A percentile compares a stretch with the other conserved stretches of the same genome.
phyloP scores from a whole-genome alignment of 1,284 basidiomycete genomes.

The Cutaneotrichosporon cyanovorans region DNA sequence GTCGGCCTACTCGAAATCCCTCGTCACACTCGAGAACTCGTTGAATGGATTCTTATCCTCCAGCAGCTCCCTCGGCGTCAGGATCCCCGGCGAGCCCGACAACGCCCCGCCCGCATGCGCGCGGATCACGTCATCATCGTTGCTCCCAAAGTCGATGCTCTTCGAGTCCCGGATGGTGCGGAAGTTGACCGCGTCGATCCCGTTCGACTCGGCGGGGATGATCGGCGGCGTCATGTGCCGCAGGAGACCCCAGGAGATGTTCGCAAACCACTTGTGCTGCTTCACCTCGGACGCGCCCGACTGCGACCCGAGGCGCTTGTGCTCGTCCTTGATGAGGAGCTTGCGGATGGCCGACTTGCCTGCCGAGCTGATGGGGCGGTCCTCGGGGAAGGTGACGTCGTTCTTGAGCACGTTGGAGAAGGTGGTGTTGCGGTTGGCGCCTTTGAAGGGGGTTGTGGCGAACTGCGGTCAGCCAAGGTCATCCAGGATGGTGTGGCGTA shows the following conservation, averaged over 20 bases:
- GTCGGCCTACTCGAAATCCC: slow-evolving; percentile 49
- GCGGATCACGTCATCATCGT: slow-evolving; percentile 37
- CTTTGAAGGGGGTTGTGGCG: slow-evolving; percentile 98
- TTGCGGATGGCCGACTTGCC: slow-evolving; percentile 83
- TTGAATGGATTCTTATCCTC: slow-evolving; percentile 60
- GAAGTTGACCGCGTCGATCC: slow-evolving; percentile 82
- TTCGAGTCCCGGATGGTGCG: slow-evolving; percentile 80
- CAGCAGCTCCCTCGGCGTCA: slow-evolving; percentile 44
- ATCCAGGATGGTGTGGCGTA: too few species aligned
- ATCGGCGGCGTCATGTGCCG: slow-evolving; percentile 92
- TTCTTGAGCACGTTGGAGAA: slow-evolving; percentile 90
- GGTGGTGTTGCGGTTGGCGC: slow-evolving; percentile 84
- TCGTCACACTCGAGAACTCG: slow-evolving; percentile 77
- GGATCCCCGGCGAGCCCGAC: slow-evolving; percentile 50
- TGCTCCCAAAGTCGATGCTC: slow-evolving; percentile 71
- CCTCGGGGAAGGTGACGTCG: slow-evolving; percentile 81
- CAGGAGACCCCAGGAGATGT: slow-evolving; percentile 93
- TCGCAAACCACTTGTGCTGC: slow-evolving; percentile 96
- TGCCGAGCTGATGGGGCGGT: slow-evolving; percentile 71
- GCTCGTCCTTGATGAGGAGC: slow-evolving; percentile 88
- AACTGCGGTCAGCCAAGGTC: slow-evolving; percentile 53
- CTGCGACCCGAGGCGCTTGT: slow-evolving; percentile 76
- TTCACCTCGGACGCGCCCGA: slow-evolving; percentile 98
- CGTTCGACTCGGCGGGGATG: slow-evolving; percentile 70
- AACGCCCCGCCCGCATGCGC: slow-evolving; percentile 45